Conservation (phyloP, 2,329 filamentous ascomycete genomes). For the Alternaria angustiovoidea region DNA sequence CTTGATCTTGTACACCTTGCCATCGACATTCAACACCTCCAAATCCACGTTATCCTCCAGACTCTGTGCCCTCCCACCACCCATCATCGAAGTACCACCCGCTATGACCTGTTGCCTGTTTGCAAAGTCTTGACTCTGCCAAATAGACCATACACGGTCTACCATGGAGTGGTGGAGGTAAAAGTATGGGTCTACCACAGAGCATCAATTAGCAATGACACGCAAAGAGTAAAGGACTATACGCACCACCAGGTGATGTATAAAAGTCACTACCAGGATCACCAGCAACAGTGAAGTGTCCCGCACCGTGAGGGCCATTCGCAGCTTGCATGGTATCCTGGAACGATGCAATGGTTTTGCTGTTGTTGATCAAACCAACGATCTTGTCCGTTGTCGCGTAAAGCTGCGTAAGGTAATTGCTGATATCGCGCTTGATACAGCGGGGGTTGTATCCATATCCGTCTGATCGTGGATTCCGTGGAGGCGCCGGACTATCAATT, state of each 20-base stretch:
- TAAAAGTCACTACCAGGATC: constrained; percentile 56
- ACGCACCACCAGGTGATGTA: constrained; percentile 49
- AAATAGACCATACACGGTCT: constrained; percentile 59
- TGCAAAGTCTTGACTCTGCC: constrained; percentile 57
- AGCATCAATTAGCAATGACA: not conserved
- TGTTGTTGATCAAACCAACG: constrained; percentile 34
- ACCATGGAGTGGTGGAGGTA: constrained; percentile 60
- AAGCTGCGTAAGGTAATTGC: constrained; percentile 35
- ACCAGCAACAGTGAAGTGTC: constrained; percentile 57
- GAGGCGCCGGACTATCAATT: constrained; percentile 31
- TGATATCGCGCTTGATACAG: constrained; percentile 53
- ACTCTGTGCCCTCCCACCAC: constrained; percentile 29
- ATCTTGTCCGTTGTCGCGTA: constrained; percentile 43
- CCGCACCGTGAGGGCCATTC: constrained; percentile 54
- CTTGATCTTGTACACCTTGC: constrained; percentile 49
- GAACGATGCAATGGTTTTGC: constrained; percentile 47
- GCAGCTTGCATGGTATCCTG: constrained; percentile 50
- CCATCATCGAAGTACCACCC: constrained; percentile 55
- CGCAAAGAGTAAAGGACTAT: not conserved
- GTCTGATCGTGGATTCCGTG: constrained; percentile 46
- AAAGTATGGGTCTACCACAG: constrained; percentile 54
- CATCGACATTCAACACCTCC: constrained; percentile 48
- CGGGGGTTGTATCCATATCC: constrained; percentile 50
- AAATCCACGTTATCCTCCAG: constrained; percentile 50
- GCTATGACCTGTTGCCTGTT: constrained; percentile 53